A percentile compares a stretch with the other conserved stretches of the same genome.
These are phyloP conservation scores for Fusarium veterinarium DNA, from an alignment of 2,329 filamentous ascomycete genomes.

Conservation along the genomic window DNA sequence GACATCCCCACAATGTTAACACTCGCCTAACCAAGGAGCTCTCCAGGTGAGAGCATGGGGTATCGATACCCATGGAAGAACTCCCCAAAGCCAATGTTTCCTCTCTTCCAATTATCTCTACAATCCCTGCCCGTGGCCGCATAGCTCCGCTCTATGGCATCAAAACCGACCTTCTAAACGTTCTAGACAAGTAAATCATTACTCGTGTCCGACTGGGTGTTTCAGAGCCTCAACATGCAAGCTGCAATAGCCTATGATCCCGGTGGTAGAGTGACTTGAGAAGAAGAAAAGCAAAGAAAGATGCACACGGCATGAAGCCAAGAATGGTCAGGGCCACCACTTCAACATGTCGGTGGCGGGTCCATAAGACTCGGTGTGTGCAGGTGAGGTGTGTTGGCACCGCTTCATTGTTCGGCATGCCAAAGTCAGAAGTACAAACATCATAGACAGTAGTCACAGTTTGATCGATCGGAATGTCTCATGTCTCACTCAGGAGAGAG, in stretches of 20 bases:
- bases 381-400: slow-evolving; percentile 12
- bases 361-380: slow-evolving; percentile 23
- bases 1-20: slow-evolving; percentile 28
- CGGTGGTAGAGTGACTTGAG: background rate
- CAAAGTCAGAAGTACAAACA: background rate
- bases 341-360: slow-evolving; percentile 20
- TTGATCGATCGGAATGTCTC: background rate
- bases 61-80: slow-evolving; percentile 3
- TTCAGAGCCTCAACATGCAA: slow-evolving; percentile 10
- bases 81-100: background rate
- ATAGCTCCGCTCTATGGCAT: slow-evolving; percentile 14
- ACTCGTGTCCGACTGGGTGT: slow-evolving; percentile 32
- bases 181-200: slow-evolving; percentile 30
- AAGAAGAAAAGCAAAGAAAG: slow-evolving; percentile 5
- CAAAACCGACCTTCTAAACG: slow-evolving; percentile 19
- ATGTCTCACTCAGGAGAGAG: background rate
- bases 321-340: background rate
- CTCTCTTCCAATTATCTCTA: slow-evolving; percentile 24
- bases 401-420: slow-evolving; percentile 1
- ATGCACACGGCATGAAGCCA: slow-evolving; percentile 1
- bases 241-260: background rate
- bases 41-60: slow-evolving; percentile 11
- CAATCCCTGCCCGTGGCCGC: slow-evolving; percentile 12
- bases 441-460: background rate
- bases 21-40: slow-evolving; percentile 5